A percentile compares a stretch with the other conserved stretches of the same genome.
Evolutionary conservation across 2,329 filamentous ascomycete species (phyloP).

Genomic region (Colletotrichum costaricense): DNA sequence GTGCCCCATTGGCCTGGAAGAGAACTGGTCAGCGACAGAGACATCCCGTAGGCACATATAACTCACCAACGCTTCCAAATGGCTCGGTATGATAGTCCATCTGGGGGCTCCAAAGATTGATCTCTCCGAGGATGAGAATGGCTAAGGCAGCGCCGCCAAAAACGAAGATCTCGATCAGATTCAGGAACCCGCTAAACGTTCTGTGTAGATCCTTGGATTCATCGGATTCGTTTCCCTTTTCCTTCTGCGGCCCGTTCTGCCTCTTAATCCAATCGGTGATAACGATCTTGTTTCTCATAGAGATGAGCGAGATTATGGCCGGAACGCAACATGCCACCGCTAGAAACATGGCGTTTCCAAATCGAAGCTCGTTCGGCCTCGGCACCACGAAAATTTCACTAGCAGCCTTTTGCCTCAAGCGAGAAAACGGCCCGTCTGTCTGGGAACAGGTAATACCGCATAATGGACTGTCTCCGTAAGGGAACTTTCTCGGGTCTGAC

Average conservation of each 20-base stretch:
- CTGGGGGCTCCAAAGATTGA: constrained; percentile 70
- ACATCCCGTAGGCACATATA: constrained; percentile 38
- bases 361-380: constrained; percentile 64
- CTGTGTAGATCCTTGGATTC: constrained; percentile 69
- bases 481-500: constrained; percentile 51
- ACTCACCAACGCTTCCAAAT: constrained; percentile 67
- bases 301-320: constrained; percentile 69
- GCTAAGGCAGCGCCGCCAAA: constrained; percentile 69
- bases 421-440: constrained; percentile 61
- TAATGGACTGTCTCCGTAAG: constrained; percentile 50
- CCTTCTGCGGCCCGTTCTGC: constrained; percentile 41
- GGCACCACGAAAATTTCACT: constrained; percentile 74
- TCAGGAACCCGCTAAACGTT: constrained; percentile 64
- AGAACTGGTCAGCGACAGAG: not conserved
- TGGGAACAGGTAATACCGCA: constrained; percentile 62
- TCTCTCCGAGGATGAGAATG: constrained; percentile 71
- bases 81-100: constrained; percentile 71
- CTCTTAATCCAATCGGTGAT: constrained; percentile 68
- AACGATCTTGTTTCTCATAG: constrained; percentile 73
- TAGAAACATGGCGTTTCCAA: constrained; percentile 69
- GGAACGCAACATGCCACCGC: constrained; percentile 74
- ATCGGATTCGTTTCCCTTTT: constrained; percentile 57
- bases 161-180: constrained; percentile 67
- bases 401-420: constrained; percentile 64
- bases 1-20: constrained; percentile 68